Evolutionary conservation across 2,329 filamentous ascomycete genomes (phyloP).

Genomic region (Dothideomycetes sp.): DNA sequence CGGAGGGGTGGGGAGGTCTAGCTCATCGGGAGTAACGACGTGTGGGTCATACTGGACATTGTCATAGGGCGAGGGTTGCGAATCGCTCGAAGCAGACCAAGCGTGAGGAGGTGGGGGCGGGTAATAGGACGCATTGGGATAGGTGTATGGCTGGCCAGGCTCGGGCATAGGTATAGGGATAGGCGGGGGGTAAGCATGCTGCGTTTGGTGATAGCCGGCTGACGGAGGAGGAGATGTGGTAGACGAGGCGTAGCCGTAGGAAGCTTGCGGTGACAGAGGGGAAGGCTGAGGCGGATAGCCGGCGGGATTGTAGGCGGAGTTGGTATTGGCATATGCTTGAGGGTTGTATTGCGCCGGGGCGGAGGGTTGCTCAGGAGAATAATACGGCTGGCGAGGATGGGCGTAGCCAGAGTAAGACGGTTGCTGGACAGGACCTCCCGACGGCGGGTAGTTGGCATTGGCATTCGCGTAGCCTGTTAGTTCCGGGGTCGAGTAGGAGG

Average conservation of each 20-base stretch:
- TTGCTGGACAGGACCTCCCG: constrained; percentile 9
- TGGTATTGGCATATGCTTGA: constrained; percentile 8
- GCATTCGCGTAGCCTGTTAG: constrained; percentile 2
- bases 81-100: neutral
- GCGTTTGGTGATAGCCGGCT: constrained; percentile 5
- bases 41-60: neutral
- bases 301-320: constrained; percentile 14
- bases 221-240: constrained; percentile 4
- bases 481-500: constrained; percentile 9
- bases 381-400: constrained; percentile 3
- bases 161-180: constrained; percentile 7
- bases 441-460: neutral
- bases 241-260: constrained; percentile 5
- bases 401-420: constrained; percentile 3
- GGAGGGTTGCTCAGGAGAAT: neutral
- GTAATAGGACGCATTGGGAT: constrained; percentile 4
- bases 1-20: constrained; percentile 9
- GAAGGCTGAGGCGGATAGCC: constrained; percentile 13
- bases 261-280: constrained; percentile 1
- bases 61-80: neutral
- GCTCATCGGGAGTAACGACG: neutral
- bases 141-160: constrained; percentile 7
- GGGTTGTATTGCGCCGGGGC: constrained; percentile 7
- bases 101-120: constrained; percentile 5
- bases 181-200: constrained; percentile 3